phyloP scores from a whole-genome alignment of 129 eudicot species.

The Centaurea solstitialis region DNA sequence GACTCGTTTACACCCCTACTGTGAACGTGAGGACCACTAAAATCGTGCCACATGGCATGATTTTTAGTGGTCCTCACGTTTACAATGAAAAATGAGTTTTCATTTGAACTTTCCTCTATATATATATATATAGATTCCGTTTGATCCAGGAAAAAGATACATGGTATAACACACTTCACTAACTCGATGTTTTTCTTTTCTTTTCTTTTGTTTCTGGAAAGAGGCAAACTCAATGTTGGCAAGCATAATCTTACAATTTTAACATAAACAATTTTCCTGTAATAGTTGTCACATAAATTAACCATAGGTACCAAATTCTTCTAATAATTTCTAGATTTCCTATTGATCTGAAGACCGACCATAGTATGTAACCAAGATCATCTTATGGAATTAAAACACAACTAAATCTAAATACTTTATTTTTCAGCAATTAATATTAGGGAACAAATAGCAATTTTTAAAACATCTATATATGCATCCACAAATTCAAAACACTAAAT shows the following conservation, averaged over 20 bases:
- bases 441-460: not conserved
- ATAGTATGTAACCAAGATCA: not conserved
- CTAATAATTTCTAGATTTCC: not conserved
- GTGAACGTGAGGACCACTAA: too few species aligned
- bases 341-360: not conserved
- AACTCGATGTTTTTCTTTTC: not conserved
- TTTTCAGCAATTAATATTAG: not conserved
- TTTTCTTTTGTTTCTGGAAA: not conserved
- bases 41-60: too few species aligned
- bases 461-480: not conserved
- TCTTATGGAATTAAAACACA: not conserved
- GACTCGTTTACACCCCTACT: too few species aligned
- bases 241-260: not conserved
- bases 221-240: not conserved
- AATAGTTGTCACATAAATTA: slow-evolving; percentile 8
- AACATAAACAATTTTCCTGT: not conserved
- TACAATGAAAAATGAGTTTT: too few species aligned
- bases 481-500: not conserved
- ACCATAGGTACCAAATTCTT: not conserved
- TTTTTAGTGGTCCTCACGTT: too few species aligned
- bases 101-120: too few species aligned
- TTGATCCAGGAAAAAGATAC: not conserved
- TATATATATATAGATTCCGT: not conserved
- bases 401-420: not conserved
- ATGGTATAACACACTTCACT: not conserved